phyloP scores from a whole-genome alignment of 2,329 filamentous ascomycete genomes.

The Hirsutella minnesotensis region DNA sequence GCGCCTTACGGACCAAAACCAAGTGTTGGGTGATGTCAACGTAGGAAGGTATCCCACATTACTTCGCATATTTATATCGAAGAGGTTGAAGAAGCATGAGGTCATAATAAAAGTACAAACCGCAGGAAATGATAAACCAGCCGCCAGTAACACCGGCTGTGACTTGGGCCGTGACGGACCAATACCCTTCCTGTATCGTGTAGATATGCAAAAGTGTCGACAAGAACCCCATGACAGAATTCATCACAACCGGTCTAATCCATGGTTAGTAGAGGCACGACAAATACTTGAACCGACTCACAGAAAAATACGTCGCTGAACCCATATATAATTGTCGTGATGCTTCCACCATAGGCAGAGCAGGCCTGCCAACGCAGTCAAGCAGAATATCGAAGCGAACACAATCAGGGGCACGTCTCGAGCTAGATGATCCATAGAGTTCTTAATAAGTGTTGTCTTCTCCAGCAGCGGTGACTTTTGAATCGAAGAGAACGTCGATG shows the following conservation, averaged over 20 bases:
- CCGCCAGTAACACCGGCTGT: not conserved
- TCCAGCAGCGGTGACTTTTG: not conserved
- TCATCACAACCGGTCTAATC: not conserved
- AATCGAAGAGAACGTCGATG: not conserved
- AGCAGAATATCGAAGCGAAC: not conserved
- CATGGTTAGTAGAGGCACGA: too few relatives aligned
- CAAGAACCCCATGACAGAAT: not conserved
- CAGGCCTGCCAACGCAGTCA: not conserved
- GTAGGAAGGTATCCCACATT: too few relatives aligned
- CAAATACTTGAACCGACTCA: not conserved
- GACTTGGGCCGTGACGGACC: not conserved
- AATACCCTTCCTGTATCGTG: not conserved
- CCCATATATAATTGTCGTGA: not conserved
- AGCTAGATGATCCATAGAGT: not conserved
- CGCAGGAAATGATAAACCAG: not conserved
- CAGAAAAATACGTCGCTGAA: not conserved
- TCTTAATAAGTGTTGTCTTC: not conserved
- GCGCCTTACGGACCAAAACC: too few relatives aligned
- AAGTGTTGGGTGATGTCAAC: too few relatives aligned
- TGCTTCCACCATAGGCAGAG: not conserved
- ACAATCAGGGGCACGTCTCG: not conserved
- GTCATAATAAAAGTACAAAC: not conserved
- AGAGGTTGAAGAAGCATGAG: too few relatives aligned
- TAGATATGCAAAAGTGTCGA: not conserved
- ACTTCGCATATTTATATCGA: too few relatives aligned